Evolutionary conservation across 2,329 filamentous ascomycete species (phyloP).

Genomic region (Botrytis deweyae): DNA sequence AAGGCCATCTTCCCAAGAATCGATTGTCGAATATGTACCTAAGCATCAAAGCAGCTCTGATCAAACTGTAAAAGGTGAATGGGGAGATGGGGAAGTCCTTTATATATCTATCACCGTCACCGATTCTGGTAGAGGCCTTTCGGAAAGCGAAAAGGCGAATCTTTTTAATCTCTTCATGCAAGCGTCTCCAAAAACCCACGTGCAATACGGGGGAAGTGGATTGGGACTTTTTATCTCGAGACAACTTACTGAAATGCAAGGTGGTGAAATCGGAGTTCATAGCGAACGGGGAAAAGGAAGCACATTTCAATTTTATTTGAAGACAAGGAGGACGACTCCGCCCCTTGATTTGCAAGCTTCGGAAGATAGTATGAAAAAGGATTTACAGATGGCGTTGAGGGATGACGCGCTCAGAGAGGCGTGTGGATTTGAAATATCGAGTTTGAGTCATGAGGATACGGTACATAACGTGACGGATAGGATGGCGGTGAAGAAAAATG

Average conservation of each 20-base stretch:
- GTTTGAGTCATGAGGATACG: not conserved
- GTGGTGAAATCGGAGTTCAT: conserved; percentile 74
- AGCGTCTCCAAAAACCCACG: conserved; percentile 75
- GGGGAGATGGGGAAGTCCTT: not conserved
- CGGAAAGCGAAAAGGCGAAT: conserved; percentile 33
- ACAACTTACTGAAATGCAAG: conserved; percentile 75
- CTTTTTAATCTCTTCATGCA: conserved; percentile 66
- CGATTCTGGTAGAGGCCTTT: conserved; percentile 14
- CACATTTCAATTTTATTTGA: conserved; percentile 72
- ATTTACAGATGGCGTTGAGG: conserved; percentile 9
- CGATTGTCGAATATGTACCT: conserved; percentile 11
- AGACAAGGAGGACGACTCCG: conserved; percentile 7
- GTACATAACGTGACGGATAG: not conserved
- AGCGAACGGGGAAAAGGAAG: conserved; percentile 67
- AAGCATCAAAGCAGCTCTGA: not conserved
- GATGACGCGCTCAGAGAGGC: conserved; percentile 18
- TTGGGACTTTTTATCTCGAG: conserved; percentile 79
- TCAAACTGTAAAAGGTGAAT: conserved; percentile 1
- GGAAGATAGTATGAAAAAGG: not conserved
- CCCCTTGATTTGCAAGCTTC: not conserved
- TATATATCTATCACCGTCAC: conserved; percentile 5
- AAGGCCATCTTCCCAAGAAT: not conserved
- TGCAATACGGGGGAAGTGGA: conserved; percentile 77
- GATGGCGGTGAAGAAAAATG: not conserved
- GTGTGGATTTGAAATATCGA: conserved; percentile 10